Evolutionary conservation across 73 alveolate genomes (phyloP).

Genomic region (Tetrahymena elliotti): DNA sequence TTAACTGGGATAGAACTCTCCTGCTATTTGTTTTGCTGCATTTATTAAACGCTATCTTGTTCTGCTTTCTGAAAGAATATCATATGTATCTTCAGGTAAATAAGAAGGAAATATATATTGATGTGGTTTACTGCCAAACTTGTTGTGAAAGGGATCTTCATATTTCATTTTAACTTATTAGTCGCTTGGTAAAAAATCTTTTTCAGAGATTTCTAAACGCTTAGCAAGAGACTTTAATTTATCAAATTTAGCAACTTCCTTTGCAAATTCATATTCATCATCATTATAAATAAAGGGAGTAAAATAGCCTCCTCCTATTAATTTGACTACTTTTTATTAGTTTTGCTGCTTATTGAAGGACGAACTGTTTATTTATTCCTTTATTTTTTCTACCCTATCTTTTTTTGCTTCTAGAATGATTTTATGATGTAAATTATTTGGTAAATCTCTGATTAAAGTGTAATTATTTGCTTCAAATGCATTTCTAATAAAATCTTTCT

Average conservation of each 20-base stretch:
- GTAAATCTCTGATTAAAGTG: neutral
- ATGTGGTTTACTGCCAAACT: neutral
- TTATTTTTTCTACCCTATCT: neutral
- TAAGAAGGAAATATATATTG: neutral
- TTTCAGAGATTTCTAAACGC: neutral
- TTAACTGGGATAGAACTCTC: neutral
- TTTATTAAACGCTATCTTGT: neutral
- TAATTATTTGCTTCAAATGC: neutral
- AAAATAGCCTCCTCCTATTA: neutral
- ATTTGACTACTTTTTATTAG: neutral
- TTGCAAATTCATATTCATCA: neutral
- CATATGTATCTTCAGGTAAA: neutral
- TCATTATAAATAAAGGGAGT: neutral
- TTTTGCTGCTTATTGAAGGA: neutral
- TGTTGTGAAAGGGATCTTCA: neutral
- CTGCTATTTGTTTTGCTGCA: neutral
- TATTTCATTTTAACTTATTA: neutral
- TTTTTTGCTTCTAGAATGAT: neutral
- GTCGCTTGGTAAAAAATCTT: neutral
- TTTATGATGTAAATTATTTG: neutral
- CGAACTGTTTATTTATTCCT: neutral
- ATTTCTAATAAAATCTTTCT: neutral
- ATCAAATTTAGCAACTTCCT: neutral
- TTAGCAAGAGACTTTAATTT: neutral
- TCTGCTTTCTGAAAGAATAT: neutral